Evolutionary conservation across 192 early-diverging fungal genomes (phyloP).

Genomic region (Gorgonomyces haynaldii): DNA sequence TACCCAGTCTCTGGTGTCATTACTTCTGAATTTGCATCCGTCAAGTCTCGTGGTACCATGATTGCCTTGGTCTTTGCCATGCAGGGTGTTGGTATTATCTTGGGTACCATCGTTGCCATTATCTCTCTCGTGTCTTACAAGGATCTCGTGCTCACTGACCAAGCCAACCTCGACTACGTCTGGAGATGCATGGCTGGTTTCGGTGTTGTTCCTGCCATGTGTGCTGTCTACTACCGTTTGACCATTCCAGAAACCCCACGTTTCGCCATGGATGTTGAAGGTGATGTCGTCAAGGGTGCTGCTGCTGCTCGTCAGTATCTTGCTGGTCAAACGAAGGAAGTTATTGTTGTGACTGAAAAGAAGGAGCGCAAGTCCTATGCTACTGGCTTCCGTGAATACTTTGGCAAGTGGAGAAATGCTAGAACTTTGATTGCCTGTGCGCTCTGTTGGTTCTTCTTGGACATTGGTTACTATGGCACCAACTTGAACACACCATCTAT

Average conservation of each 20-base stretch:
- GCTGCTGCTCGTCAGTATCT: slow-evolving; percentile 1
- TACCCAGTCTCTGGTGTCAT: slow-evolving; percentile 92
- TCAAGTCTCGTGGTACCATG: slow-evolving; percentile 75
- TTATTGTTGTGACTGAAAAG: background rate
- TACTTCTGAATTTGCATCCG: slow-evolving; percentile 80
- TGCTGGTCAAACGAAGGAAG: background rate
- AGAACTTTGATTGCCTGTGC: slow-evolving; percentile 46
- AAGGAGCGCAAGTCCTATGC: background rate
- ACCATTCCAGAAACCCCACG: slow-evolving; percentile 94
- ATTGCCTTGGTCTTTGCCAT: slow-evolving; percentile 82
- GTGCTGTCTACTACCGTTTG: slow-evolving; percentile 76
- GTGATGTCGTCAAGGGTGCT: slow-evolving; percentile 28
- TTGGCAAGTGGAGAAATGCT: slow-evolving; percentile 68
- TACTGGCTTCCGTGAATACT: slow-evolving; percentile 28
- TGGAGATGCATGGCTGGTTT: slow-evolving; percentile 85
- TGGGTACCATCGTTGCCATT: slow-evolving; percentile 66
- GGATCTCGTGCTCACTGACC: slow-evolving; percentile 48
- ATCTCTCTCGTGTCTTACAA: slow-evolving; percentile 62
- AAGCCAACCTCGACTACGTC: slow-evolving; percentile 60
- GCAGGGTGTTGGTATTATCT: slow-evolving; percentile 83
- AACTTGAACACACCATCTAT: slow-evolving; percentile 12
- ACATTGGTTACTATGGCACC: slow-evolving; percentile 20
- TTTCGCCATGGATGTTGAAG: slow-evolving; percentile 61
- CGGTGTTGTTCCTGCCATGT: slow-evolving; percentile 70
- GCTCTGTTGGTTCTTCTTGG: slow-evolving; percentile 18